Conservation (phyloP, 2,329 filamentous ascomycete species). For the Talaromyces funiculosus region DNA sequence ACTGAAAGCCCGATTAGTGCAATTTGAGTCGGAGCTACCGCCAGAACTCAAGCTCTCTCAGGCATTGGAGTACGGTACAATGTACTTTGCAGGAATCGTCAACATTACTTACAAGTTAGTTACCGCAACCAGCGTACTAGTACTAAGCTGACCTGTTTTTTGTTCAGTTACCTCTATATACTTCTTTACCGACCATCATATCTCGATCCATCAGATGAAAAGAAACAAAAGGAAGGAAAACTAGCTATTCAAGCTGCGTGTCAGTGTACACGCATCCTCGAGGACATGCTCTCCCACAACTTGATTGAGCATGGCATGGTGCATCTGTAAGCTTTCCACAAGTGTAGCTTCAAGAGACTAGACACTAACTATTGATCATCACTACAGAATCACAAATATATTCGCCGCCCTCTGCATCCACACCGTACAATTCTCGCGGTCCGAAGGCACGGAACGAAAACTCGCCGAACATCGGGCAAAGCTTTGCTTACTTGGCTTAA, state of each 20-base stretch:
- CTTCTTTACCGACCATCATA: conserved; percentile 42
- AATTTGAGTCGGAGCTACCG: conserved; percentile 38
- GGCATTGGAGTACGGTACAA: conserved; percentile 25
- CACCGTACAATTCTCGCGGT: conserved; percentile 39
- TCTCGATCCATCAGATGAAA: conserved; percentile 27
- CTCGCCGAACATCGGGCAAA: conserved; percentile 46
- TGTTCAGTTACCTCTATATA: conserved; percentile 39
- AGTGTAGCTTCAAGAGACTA: too few relatives aligned
- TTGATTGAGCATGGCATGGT: conserved; percentile 42
- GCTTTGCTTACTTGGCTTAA: conserved; percentile 43
- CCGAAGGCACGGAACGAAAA: conserved; percentile 34
- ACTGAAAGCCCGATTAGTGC: conserved; percentile 29
- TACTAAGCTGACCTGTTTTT: neutral
- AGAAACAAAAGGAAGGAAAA: conserved; percentile 30
- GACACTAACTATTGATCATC: neutral
- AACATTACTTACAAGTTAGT: conserved; percentile 44
- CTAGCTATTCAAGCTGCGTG: conserved; percentile 43
- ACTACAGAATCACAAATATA: conserved; percentile 38
- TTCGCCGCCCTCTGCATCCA: conserved; percentile 48
- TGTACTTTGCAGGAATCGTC: conserved; percentile 38
- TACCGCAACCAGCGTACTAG: neutral
- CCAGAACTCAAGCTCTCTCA: conserved; percentile 29
- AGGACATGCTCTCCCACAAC: conserved; percentile 44
- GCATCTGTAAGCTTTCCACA: conserved; percentile 31
- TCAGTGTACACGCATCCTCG: conserved; percentile 43